phyloP scores from a whole-genome alignment of 2,329 filamentous ascomycete genomes.

The Neofusicoccum parvum region DNA sequence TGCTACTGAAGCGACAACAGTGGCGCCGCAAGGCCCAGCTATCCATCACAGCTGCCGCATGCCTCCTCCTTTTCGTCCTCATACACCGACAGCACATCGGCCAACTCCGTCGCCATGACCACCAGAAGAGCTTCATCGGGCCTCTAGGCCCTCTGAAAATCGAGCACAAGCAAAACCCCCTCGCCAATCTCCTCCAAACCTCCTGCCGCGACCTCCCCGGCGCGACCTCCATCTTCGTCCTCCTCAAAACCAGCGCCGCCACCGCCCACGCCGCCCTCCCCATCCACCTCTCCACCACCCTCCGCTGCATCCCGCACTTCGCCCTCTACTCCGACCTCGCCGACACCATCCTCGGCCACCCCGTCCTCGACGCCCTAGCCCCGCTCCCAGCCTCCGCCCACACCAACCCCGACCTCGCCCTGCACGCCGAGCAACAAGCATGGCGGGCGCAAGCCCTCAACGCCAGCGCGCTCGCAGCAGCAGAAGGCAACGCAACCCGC shows the following conservation, averaged over 20 bases:
- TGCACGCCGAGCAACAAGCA: slow-evolving; percentile 51
- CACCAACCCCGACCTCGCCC: slow-evolving; percentile 13
- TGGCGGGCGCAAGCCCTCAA: slow-evolving; percentile 46
- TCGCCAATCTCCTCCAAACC: slow-evolving; percentile 28
- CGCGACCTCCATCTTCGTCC: slow-evolving; percentile 56
- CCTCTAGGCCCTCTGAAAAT: no score
- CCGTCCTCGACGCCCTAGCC: slow-evolving; percentile 52
- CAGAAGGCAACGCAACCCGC: no score
- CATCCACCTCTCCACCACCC: slow-evolving; percentile 39
- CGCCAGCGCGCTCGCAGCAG: slow-evolving; percentile 22
- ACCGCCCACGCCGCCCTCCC: slow-evolving; percentile 61
- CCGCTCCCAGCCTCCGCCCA: slow-evolving; percentile 36
- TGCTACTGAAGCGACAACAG: no score
- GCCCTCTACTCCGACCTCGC: slow-evolving; percentile 43
- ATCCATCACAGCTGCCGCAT: no score
- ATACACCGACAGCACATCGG: no score
- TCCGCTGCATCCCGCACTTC: slow-evolving; percentile 36
- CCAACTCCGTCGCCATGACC: no score
- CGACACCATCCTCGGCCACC: slow-evolving; percentile 47
- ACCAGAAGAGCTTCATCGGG: no score
- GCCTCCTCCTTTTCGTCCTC: no score
- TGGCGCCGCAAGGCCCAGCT: no score
- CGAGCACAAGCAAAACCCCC: no score
- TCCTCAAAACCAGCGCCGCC: slow-evolving; percentile 62
- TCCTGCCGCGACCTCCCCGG: slow-evolving; percentile 35